phyloP scores from a whole-genome alignment of 2,329 filamentous ascomycete genomes.

The Colletotrichum endophyticum region DNA sequence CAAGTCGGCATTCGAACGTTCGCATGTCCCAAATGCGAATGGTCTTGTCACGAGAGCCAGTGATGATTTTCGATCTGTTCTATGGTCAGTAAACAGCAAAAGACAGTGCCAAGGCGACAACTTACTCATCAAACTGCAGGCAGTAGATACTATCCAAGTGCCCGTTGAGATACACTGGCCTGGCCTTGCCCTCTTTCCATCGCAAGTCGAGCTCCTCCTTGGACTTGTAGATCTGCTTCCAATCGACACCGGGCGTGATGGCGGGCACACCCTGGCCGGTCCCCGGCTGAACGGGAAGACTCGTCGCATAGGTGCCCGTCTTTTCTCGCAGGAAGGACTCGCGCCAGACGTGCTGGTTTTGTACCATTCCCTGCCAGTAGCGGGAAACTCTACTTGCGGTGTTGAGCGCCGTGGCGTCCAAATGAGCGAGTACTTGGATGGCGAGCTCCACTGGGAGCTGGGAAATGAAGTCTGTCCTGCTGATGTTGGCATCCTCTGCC shows the following conservation, averaged over 20 bases:
- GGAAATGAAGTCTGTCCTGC: constrained; percentile 62
- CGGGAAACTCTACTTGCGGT: constrained; percentile 55
- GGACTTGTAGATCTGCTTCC: constrained; percentile 84
- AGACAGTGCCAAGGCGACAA: constrained; percentile 18
- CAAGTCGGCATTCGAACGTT: constrained; percentile 81
- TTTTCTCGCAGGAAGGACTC: constrained; percentile 68
- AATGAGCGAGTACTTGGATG: constrained; percentile 60
- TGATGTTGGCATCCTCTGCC: constrained; percentile 46
- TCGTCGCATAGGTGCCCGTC: constrained; percentile 64
- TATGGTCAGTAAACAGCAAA: constrained; percentile 34
- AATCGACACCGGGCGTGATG: constrained; percentile 70
- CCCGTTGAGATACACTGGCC: constrained; percentile 87
- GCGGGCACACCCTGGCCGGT: constrained; percentile 62
- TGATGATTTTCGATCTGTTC: constrained; percentile 86
- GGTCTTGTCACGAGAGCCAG: constrained; percentile 92
- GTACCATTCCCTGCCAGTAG: constrained; percentile 51
- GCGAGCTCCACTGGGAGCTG: constrained; percentile 62
- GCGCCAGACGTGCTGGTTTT: constrained; percentile 66
- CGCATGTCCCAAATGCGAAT: constrained; percentile 96
- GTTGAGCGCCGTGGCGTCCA: constrained; percentile 58
- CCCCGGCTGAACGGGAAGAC: constrained; percentile 55
- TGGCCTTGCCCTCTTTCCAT: constrained; percentile 81
- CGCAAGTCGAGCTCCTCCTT: constrained; percentile 76
- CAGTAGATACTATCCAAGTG: constrained; percentile 98
- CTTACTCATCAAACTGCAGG: constrained; percentile 94